Evolutionary conservation across 495 filamentous ascomycete genomes (phyloP), one percentile per base, ranked within the genome.

Genomic region (Copromyces sp.): DNA sequence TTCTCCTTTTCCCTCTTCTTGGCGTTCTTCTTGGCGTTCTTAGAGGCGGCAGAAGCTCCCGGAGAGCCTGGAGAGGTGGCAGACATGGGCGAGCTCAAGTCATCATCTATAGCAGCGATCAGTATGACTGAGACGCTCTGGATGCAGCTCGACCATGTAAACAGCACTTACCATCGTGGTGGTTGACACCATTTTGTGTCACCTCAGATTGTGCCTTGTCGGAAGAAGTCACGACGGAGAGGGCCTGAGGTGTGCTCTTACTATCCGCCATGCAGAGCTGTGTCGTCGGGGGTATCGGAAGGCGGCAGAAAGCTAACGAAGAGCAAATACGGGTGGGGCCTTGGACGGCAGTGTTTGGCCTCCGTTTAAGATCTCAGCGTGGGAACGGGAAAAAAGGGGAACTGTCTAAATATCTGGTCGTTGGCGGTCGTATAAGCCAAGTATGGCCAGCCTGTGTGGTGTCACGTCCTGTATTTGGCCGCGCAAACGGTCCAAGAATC

Each of bases 241-340:
- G 72, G 80, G 77, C 80, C 77, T 82, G 76, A 74, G 80, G 80
- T 76, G 73, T 75, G 73, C 71, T 81, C 81, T 82, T 82, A 78
- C 80, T 81, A 80, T 81, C 78, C 80, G 81, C 81, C 81, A 81
- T 81, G 78, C 80, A 79, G 78, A 75, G 71, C 73, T 61, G 72
- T 72, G 70, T 76, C 45, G 71, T 69, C 69, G 68, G 68, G 45
- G 73, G 74, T 75, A 40, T 76, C 76, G 78, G 77, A 71, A 78
- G 35, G 75, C 72, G 75, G 77, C 77, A 78, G 76, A 75, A 71
- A 73, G 74, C 42, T 72, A 73, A 47, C 73, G 69, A 71, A 37
- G 12, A 14, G 53, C 29, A 74, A 61, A 37, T 20, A 75, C 72
- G 70, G 70, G 77, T 78, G 77, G 78, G 75, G 75, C 75, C 72